Evolutionary conservation across 768 basidiomycete species (phyloP), one percentile per base, ranked within the genome.

Genomic region (Tylopilus rubrobrunneus): DNA sequence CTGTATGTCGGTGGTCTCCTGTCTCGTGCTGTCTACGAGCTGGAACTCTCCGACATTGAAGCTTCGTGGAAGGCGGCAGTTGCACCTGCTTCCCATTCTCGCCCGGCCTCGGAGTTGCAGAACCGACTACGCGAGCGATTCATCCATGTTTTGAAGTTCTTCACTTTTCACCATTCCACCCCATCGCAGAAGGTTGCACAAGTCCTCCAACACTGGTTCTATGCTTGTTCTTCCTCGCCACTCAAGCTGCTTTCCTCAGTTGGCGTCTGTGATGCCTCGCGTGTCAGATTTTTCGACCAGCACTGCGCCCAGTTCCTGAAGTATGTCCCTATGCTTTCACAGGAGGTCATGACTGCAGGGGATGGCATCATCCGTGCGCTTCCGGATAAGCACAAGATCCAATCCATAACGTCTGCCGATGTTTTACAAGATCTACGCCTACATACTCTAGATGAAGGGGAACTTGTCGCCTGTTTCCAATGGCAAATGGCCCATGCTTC

Each of bases 1-100:
- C 75, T 98, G 6, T 86, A 82, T 61, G 76, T 92, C 15, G 91
- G 91, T 5, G 95, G 93, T 2, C 82, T 88, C 55, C 76, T 96
- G 27, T 77, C 85, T 45, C 85, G 95, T n/a, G 72, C 83, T 9
- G 87, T 89, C 0, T 98, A 95, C 62, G 92, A 97, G 62, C 71
- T 83, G 25, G 92, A 97, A 70, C 71, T 96, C 56, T 73, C 69
- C 5, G 73, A 73, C 28, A 74, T 93, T 11, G 23, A 45, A 1
- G 7, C 1, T 12, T 5, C 11, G 19, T 51, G 49, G 49, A 15
- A 7, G 1, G 10, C 12, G 2, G 49, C 15, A 27, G 5, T 25
- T 5, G 12, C 40, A 19, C 17, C 28, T 11, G 6, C 25, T 2
- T 12, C 17, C 5, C 3, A 50, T 33, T 41, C 21, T 1, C 28